phyloP scores from a whole-genome alignment of 176 grass and related monocot genomes.

The Musa schizocarpa region DNA sequence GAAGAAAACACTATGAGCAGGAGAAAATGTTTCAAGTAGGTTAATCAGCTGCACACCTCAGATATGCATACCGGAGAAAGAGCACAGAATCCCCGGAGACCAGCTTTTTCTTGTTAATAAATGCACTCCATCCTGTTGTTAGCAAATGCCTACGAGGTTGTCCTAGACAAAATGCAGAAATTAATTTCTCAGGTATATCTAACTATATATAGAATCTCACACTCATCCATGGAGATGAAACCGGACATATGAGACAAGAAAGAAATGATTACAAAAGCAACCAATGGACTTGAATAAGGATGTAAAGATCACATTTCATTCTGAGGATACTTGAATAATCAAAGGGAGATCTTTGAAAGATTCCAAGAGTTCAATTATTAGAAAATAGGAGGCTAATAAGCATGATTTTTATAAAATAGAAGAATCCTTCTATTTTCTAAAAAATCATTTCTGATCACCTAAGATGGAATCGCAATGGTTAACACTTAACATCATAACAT shows the following conservation, averaged over 20 bases:
- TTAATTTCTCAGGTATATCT: neutral
- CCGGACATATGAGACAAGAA: neutral
- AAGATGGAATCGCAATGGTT: too few relatives aligned
- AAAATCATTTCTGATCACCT: too few relatives aligned
- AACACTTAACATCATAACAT: too few relatives aligned
- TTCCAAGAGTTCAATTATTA: neutral
- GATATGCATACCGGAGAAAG: constrained; percentile 56
- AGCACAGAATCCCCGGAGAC: constrained; percentile 82
- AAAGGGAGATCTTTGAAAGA: neutral
- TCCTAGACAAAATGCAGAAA: constrained; percentile 34
- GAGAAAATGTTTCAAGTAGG: neutral
- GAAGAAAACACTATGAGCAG: neutral
- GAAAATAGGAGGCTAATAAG: too few relatives aligned
- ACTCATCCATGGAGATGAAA: neutral
- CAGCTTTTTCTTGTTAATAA: constrained; percentile 97
- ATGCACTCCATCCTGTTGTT: constrained; percentile 97
- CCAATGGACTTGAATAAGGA: neutral
- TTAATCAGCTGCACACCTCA: constrained; percentile 11
- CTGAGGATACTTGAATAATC: neutral
- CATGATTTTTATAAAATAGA: too few relatives aligned
- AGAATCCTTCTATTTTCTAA: too few relatives aligned
- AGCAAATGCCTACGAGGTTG: constrained; percentile 95
- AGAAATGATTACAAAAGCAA: neutral
- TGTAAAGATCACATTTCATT: neutral
- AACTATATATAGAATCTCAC: neutral